Evolutionary conservation across 2,329 filamentous ascomycete species (phyloP).

Genomic region (Colletotrichum viniferum): DNA sequence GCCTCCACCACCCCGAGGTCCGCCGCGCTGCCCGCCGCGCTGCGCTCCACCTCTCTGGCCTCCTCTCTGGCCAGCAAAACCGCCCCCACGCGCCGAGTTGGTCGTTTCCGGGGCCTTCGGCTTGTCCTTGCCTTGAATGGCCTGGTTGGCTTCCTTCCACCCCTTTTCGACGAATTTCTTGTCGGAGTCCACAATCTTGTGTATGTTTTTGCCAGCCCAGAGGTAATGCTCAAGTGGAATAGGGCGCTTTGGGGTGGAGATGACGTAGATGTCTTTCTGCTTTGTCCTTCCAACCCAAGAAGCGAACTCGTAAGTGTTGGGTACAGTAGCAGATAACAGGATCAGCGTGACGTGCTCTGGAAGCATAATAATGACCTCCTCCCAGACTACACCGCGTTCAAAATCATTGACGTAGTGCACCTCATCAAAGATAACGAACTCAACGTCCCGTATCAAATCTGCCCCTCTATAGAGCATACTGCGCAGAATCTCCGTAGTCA

Average conservation of each 20-base stretch:
- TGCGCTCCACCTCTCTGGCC: conserved; percentile 36
- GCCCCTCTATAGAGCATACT: conserved; percentile 98
- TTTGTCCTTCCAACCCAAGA: conserved; percentile 98
- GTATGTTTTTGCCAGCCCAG: conserved; percentile 90
- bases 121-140: conserved; percentile 83
- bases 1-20: conserved; percentile 56
- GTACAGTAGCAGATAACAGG: conserved; percentile 91
- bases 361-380: conserved; percentile 99
- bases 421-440: conserved; percentile 99
- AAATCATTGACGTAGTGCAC: conserved; percentile 98
- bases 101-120: conserved; percentile 51
- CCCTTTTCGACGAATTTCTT: conserved; percentile 91
- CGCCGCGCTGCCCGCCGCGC: conserved; percentile 48
- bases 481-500: conserved; percentile 97
- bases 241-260: conserved; percentile 93
- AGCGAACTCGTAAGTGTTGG: conserved; percentile 96
- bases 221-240: conserved; percentile 95
- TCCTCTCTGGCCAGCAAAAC: conserved; percentile 39
- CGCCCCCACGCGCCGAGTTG: conserved; percentile 37
- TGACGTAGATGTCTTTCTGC: conserved; percentile 98
- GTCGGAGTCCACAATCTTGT: conserved; percentile 93
- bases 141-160: conserved; percentile 91
- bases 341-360: conserved; percentile 97
- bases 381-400: conserved; percentile 97
- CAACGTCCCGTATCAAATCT: conserved; percentile 94